Evolutionary conservation across 176 grass and related monocot genomes (phyloP).

Genomic region (Calamus simplicifolius): DNA sequence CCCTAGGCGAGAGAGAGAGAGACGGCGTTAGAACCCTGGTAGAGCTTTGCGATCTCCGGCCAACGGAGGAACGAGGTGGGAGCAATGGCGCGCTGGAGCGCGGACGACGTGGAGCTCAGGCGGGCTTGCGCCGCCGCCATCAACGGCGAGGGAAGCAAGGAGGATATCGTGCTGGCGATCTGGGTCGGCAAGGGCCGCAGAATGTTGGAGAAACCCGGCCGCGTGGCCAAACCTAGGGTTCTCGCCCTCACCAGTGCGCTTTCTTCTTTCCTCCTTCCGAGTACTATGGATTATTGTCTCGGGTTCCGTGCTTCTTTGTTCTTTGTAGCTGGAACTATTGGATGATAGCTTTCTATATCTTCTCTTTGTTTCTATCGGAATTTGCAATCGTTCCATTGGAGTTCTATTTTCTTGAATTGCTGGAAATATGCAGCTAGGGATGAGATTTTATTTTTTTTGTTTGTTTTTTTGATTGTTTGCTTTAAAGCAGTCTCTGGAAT

Average conservation of each 20-base stretch:
- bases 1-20: neutral
- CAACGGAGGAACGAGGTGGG: neutral
- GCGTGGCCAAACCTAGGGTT: slow-evolving; percentile 84
- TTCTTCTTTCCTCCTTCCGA: neutral
- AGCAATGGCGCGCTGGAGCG: slow-evolving; percentile 74
- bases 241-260: slow-evolving; percentile 63
- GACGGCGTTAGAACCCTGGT: neutral
- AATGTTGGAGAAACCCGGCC: slow-evolving; percentile 97
- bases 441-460: no score
- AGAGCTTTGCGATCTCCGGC: neutral
- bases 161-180: slow-evolving; percentile 82
- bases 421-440: no score
- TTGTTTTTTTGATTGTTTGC: no score
- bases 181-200: slow-evolving; percentile 90
- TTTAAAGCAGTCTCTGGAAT: no score
- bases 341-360: neutral
- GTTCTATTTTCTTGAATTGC: no score
- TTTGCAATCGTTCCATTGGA: no score
- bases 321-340: slow-evolving; percentile 5
- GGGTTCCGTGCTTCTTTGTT: neutral
- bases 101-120: slow-evolving; percentile 78
- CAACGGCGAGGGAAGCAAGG: slow-evolving; percentile 49
- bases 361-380: no score
- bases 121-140: slow-evolving; percentile 61
- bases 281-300: neutral